These are phyloP conservation scores for Phoma sp. DNA, from an alignment of 2,329 filamentous ascomycete species.

Conservation along the genomic window DNA sequence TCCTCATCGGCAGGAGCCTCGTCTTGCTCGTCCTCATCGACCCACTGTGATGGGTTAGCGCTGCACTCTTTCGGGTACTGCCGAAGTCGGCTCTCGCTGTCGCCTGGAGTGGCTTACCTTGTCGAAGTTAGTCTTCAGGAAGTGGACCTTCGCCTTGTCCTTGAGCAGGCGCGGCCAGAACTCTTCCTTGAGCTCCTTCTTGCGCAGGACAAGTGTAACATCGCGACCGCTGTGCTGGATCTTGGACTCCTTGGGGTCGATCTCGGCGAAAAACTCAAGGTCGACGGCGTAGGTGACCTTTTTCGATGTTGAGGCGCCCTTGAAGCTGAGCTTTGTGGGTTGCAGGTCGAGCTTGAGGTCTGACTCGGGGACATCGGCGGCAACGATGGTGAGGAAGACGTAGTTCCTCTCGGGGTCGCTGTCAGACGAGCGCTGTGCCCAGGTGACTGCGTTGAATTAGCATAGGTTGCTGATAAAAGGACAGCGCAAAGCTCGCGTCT, in stretches of 20 bases:
- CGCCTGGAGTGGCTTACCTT: conserved; percentile 64
- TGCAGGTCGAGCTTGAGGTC: conserved; percentile 84
- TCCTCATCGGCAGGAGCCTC: conserved; percentile 89
- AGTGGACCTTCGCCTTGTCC: conserved; percentile 87
- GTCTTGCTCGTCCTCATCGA: conserved; percentile 98
- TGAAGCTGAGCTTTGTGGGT: conserved; percentile 78
- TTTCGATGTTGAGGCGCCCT: conserved; percentile 80
- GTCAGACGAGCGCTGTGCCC: conserved; percentile 93
- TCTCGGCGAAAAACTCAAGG: conserved; percentile 88
- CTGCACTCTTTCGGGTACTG: not conserved
- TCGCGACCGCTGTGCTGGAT: conserved; percentile 87
- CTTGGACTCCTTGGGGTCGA: conserved; percentile 84
- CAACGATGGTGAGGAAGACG: conserved; percentile 90
- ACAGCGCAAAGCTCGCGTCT: not conserved
- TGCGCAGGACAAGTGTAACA: conserved; percentile 88
- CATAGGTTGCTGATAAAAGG: not conserved
- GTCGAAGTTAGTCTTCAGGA: conserved; percentile 98
- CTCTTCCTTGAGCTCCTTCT: conserved; percentile 94
- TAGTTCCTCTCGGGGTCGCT: conserved; percentile 87
- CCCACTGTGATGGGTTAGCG: conserved; percentile 67
- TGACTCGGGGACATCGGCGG: conserved; percentile 78
- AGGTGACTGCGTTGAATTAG: conserved; percentile 72
- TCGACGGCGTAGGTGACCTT: conserved; percentile 87
- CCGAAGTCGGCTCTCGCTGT: not conserved
- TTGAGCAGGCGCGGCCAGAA: conserved; percentile 97